phyloP scores from a whole-genome alignment of 148 eudicot genomes.

The Selenicereus undatus region DNA sequence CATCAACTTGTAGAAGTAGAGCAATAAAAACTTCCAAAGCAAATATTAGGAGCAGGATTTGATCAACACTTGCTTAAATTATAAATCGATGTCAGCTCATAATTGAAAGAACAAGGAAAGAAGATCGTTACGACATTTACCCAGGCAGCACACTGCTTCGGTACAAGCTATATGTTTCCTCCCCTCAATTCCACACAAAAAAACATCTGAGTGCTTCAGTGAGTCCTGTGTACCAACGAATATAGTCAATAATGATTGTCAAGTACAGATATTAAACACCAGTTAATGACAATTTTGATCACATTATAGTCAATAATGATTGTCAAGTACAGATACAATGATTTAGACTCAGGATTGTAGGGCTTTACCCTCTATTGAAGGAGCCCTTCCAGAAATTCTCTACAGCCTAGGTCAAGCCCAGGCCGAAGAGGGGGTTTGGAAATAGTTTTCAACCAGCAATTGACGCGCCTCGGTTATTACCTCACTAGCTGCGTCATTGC shows the following conservation, averaged over 20 bases:
- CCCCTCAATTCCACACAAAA: too few species aligned
- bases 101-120: neutral
- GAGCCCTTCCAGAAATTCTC: slow-evolving; percentile 53
- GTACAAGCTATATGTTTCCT: too few species aligned
- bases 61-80: neutral
- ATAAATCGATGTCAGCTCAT: neutral
- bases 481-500: slow-evolving; percentile 56
- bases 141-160: too few species aligned
- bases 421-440: slow-evolving; percentile 56
- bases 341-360: slow-evolving; percentile 8
- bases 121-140: neutral
- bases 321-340: too few species aligned
- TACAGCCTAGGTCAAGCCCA: slow-evolving; percentile 35
- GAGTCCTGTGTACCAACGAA: too few species aligned
- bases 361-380: slow-evolving; percentile 34
- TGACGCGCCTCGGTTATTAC: slow-evolving; percentile 57
- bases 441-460: slow-evolving; percentile 59
- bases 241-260: too few species aligned
- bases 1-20: neutral
- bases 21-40: neutral
- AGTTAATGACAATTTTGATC: too few species aligned
- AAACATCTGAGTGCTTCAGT: too few species aligned
- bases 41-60: neutral
- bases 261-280: too few species aligned
- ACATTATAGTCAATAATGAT: too few species aligned